These are phyloP conservation scores for Gorgonomyces haynaldii DNA, from an alignment of 192 early-diverging fungal species.

Conservation along the genomic window DNA sequence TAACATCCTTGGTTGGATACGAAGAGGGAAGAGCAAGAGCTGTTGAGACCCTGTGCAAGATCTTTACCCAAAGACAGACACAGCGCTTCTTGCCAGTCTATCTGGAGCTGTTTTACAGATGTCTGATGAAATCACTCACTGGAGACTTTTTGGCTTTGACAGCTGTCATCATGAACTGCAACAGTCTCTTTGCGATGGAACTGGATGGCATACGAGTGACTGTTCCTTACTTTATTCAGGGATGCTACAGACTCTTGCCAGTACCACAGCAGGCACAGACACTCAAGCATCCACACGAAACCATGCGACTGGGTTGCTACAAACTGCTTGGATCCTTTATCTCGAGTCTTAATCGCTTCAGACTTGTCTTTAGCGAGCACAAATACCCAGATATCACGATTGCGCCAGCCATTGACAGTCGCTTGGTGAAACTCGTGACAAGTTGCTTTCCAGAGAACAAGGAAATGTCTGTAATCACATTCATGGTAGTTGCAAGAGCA, in stretches of 20 bases:
- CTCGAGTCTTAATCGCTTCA: slow-evolving; percentile 60
- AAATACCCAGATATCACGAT: too few species aligned
- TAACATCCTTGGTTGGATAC: slow-evolving; percentile 23
- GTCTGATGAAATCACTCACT: slow-evolving; percentile 32
- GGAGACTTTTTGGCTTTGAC: slow-evolving; percentile 47
- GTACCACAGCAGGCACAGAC: too few species aligned
- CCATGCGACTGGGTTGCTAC: slow-evolving; percentile 54
- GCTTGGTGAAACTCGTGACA: too few species aligned
- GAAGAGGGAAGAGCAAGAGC: slow-evolving; percentile 57
- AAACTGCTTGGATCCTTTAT: slow-evolving; percentile 51
- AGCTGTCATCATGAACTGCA: slow-evolving; percentile 53
- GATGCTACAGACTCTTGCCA: slow-evolving; percentile 50
- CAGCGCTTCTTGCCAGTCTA: slow-evolving; percentile 49
- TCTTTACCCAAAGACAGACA: slow-evolving; percentile 59
- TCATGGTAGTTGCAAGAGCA: too few species aligned
- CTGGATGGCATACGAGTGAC: slow-evolving; percentile 62
- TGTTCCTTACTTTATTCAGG: slow-evolving; percentile 61
- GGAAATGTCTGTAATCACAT: too few species aligned
- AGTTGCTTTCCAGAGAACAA: too few species aligned
- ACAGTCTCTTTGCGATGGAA: slow-evolving; percentile 49
- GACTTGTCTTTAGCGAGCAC: slow-evolving; percentile 30
- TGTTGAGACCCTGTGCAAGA: slow-evolving; percentile 58
- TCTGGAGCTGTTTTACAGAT: slow-evolving; percentile 61
- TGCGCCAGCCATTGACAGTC: too few species aligned
- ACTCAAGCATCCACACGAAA: slow-evolving; percentile 19